These are phyloP conservation scores for Ensete glaucum DNA, from an alignment of 176 grass and related monocot species.

Conservation along the genomic window DNA sequence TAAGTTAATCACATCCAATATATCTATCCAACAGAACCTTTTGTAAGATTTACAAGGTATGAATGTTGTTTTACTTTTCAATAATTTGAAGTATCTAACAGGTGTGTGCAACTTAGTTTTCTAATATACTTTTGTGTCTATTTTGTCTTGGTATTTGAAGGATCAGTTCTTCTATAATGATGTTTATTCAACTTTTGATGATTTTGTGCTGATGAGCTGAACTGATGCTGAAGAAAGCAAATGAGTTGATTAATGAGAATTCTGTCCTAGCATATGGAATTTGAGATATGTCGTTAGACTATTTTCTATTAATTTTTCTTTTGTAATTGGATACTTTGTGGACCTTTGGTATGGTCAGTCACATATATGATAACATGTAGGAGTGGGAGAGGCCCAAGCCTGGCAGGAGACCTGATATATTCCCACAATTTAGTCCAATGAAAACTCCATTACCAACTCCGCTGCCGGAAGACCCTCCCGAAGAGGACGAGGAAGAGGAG, in stretches of 20 bases:
- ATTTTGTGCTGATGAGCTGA: slow-evolving; percentile 3
- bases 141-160: not conserved
- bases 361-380: slow-evolving; percentile 18
- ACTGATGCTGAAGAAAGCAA: not conserved
- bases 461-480: slow-evolving; percentile 53
- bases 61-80: not conserved
- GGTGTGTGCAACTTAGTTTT: not conserved
- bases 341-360: not conserved
- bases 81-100: not conserved
- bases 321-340: slow-evolving; percentile 4
- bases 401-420: slow-evolving; percentile 72
- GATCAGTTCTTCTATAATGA: not conserved
- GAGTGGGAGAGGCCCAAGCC: slow-evolving; percentile 76
- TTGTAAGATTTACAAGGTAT: not conserved
- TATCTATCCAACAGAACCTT: too few relatives aligned
- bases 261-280: not conserved
- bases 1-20: too few relatives aligned
- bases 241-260: not conserved
- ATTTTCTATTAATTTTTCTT: slow-evolving; percentile 2
- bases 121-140: too few relatives aligned
- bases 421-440: slow-evolving; percentile 80
- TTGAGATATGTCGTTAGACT: not conserved
- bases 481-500: slow-evolving; percentile 72
- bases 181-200: not conserved
- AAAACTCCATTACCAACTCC: slow-evolving; percentile 69